Percentiles rank a stretch among this genome's conserved stretches.
Evolutionary conservation across 2,329 filamentous ascomycete genomes (phyloP).

Genomic region (Penicillium brevicompactum): DNA sequence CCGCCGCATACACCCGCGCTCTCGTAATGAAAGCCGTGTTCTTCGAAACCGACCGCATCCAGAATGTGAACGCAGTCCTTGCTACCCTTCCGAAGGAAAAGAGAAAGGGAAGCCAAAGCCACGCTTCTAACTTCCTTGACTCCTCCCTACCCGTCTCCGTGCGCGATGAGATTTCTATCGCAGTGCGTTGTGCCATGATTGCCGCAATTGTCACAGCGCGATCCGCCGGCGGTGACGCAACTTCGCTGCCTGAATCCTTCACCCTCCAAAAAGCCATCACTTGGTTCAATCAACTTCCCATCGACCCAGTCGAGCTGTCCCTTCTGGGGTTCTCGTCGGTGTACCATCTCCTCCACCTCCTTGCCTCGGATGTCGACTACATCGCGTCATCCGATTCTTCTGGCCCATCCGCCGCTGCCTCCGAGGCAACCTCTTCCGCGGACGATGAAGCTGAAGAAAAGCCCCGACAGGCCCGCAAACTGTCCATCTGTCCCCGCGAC

Average conservation of each 20-base stretch:
- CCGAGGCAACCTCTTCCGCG: slow-evolving; percentile 26
- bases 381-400: slow-evolving; percentile 38
- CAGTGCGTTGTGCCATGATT: slow-evolving; percentile 62
- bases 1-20: slow-evolving; percentile 64
- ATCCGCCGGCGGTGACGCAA: slow-evolving; percentile 31
- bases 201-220: slow-evolving; percentile 52
- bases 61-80: slow-evolving; percentile 56
- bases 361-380: slow-evolving; percentile 45
- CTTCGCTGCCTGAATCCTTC: slow-evolving; percentile 37
- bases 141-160: slow-evolving; percentile 55
- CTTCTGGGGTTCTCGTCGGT: slow-evolving; percentile 45
- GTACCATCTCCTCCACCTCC: slow-evolving; percentile 44
- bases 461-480: slow-evolving; percentile 6
- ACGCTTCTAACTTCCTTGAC: slow-evolving; percentile 51
- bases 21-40: slow-evolving; percentile 62
- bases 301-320: slow-evolving; percentile 47
- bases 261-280: slow-evolving; percentile 43
- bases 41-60: slow-evolving; percentile 54
- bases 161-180: slow-evolving; percentile 57
- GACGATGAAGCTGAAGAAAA: slow-evolving; percentile 33
- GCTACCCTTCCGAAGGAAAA: slow-evolving; percentile 52
- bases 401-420: slow-evolving; percentile 28
- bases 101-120: slow-evolving; percentile 32
- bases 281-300: slow-evolving; percentile 45
- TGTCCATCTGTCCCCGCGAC: slow-evolving; percentile 20